Base-by-base conservation (phyloP, 2,329 filamentous ascomycete species). In the Talaromyces marneffei region DNA sequence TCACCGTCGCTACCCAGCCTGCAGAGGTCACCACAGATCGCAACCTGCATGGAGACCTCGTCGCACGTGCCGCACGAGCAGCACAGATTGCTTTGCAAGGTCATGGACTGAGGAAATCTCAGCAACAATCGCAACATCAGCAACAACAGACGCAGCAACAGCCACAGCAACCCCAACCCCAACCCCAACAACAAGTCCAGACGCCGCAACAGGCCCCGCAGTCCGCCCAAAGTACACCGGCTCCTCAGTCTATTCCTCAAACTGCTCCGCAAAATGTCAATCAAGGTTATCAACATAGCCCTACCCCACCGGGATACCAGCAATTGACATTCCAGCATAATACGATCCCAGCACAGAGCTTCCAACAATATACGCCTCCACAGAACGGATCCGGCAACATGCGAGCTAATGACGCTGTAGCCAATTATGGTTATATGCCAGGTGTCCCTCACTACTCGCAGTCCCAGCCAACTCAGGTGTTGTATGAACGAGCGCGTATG, bases 401-500 rank as follows among this genome's bases (percentile, higher is more conserved):
- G 10, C 57, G 74, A 54, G 65, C 70, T 2, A 72, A 73, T 64
- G 69, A 73, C 12, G 70, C 71, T 23, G 70, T 72, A 1, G 68
- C 73, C 31, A 77, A 75, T 54, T 76, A 77, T 62, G 74, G 74
- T n/a, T 78, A 78, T 57, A 76, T 77, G 74, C 75, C 75, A 6
- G 76, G 75, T 8, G 76, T 77, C 16, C 76, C 76, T n/a, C 78
- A 79, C 66, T 74, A 75, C 54, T 78, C 77, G 7, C 78, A 80
- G 63, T 78, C 77, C 2, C 77, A 79, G 50, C 78, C 78, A 6
- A 85, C 83, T 2, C 80, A 83, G 65, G 80, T 83, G 8, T 74
- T 85, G 1, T 85, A 85, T 64, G 82, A 85, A 66, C 77, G 79
- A 61, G 83, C 83, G 37, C 79, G 83, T 48, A 78, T 81, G 69